Evolutionary conservation across 805 yeast genomes (phyloP).

Genomic region (Dipodascus geniculatus): DNA sequence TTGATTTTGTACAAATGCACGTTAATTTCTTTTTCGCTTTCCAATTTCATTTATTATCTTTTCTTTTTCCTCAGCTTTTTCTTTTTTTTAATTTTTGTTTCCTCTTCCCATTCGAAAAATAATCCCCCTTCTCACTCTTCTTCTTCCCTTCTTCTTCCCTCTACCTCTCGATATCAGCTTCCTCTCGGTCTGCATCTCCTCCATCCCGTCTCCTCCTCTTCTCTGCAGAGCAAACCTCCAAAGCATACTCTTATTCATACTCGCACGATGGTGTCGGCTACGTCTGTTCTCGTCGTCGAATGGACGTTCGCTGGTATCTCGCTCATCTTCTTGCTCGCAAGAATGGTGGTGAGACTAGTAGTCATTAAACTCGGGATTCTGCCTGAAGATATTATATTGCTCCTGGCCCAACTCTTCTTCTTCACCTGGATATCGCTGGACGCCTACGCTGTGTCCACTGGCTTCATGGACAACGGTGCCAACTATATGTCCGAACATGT

Average conservation of each 20-base stretch:
- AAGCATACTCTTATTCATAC: background rate
- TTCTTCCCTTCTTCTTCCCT: background rate
- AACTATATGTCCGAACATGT: constrained; percentile 7
- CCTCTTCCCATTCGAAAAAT: background rate
- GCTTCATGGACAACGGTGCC: constrained; percentile 15
- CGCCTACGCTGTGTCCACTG: constrained; percentile 12
- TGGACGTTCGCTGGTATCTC: constrained; percentile 15
- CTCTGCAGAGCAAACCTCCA: background rate
- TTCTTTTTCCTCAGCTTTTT: background rate
- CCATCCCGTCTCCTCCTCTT: background rate
- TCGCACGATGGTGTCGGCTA: constrained; percentile 1
- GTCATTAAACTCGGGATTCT: constrained; percentile 16
- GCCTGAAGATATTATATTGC: constrained; percentile 16
- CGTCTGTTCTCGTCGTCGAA: constrained; percentile 9
- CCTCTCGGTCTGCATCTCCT: background rate
- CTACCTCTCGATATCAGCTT: background rate
- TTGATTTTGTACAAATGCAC: too few relatives aligned
- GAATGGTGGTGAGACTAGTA: constrained; percentile 13
- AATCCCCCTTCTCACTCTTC: background rate
- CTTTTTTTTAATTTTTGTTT: background rate
- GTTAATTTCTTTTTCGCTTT: constrained; percentile 3
- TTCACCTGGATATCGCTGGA: constrained; percentile 18
- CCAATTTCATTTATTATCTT: constrained; percentile 1
- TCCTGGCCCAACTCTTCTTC: constrained; percentile 15
- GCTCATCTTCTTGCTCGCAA: constrained; percentile 9